Evolutionary conservation across 805 yeast genomes (phyloP).

Genomic region (Lachancea waltii): DNA sequence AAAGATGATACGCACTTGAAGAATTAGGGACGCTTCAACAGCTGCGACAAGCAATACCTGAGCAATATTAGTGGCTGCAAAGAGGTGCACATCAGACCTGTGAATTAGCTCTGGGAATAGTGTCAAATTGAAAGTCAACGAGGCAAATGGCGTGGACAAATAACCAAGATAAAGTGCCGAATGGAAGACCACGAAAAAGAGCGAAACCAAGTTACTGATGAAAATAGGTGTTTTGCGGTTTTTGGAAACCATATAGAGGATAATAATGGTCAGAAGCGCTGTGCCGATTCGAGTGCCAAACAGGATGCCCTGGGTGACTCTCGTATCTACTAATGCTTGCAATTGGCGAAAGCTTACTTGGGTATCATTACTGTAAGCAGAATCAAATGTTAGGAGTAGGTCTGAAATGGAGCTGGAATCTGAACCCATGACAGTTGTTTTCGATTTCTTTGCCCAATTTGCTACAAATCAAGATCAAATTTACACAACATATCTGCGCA

Average conservation of each 20-base stretch:
- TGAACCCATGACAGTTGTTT: neutral
- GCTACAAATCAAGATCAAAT: neutral
- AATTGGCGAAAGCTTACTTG: conserved; percentile 37
- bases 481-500: neutral
- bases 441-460: neutral
- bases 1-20: conserved; percentile 70
- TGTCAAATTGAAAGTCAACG: conserved; percentile 44
- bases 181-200: conserved; percentile 51
- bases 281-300: conserved; percentile 58
- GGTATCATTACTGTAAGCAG: conserved; percentile 35
- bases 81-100: conserved; percentile 37
- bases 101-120: conserved; percentile 38
- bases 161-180: conserved; percentile 54
- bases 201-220: conserved; percentile 57
- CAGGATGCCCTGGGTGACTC: conserved; percentile 38
- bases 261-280: conserved; percentile 40
- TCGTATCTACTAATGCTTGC: conserved; percentile 33
- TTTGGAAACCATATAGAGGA: conserved; percentile 44
- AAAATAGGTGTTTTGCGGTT: conserved; percentile 63
- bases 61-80: conserved; percentile 57
- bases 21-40: conserved; percentile 59
- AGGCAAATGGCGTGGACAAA: conserved; percentile 45
- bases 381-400: conserved; percentile 29
- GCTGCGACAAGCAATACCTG: conserved; percentile 53
- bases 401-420: neutral